Evolutionary conservation across 2,329 filamentous ascomycete species (phyloP).

Genomic region (Alternaria alternata): DNA sequence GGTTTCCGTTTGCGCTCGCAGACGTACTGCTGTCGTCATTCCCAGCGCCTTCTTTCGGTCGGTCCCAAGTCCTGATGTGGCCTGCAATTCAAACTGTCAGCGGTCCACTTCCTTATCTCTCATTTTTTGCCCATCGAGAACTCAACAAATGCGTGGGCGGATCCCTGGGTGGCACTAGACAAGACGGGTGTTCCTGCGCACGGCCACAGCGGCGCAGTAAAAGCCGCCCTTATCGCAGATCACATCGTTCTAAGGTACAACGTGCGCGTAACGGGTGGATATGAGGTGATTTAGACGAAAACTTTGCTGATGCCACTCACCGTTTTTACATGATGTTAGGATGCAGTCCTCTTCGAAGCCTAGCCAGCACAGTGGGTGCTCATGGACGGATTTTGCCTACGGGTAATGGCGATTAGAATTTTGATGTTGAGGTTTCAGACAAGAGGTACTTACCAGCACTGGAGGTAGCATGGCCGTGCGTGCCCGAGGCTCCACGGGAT

Average conservation of each 20-base stretch:
- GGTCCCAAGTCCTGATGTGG: conserved; percentile 77
- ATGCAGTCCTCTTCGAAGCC: conserved; percentile 95
- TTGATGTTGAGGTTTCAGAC: conserved; percentile 7
- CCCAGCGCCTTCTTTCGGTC: conserved; percentile 62
- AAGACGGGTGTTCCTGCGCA: conserved; percentile 39
- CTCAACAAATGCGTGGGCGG: conserved; percentile 26
- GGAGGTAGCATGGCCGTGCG: conserved; percentile 87
- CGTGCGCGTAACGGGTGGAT: conserved; percentile 16
- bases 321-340: conserved; percentile 88
- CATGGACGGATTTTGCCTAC: conserved; percentile 82
- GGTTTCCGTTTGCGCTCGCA: conserved; percentile 33
- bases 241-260: conserved; percentile 5
- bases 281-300: conserved; percentile 18
- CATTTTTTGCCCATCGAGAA: conserved; percentile 7
- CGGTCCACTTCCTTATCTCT: conserved; percentile 32
- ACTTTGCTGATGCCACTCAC: conserved; percentile 61
- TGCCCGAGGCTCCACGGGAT: conserved; percentile 84
- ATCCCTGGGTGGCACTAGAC: conserved; percentile 10
- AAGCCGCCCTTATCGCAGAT: conserved; percentile 36
- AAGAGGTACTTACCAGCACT: conserved; percentile 73
- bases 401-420: conserved; percentile 11
- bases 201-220: conserved; percentile 23
- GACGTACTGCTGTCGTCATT: conserved; percentile 43
- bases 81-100: conserved; percentile 57
- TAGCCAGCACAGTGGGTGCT: conserved; percentile 87